Base-by-base conservation (phyloP, 2,329 filamentous ascomycete species). In the Sporothrix euskadiensis region DNA sequence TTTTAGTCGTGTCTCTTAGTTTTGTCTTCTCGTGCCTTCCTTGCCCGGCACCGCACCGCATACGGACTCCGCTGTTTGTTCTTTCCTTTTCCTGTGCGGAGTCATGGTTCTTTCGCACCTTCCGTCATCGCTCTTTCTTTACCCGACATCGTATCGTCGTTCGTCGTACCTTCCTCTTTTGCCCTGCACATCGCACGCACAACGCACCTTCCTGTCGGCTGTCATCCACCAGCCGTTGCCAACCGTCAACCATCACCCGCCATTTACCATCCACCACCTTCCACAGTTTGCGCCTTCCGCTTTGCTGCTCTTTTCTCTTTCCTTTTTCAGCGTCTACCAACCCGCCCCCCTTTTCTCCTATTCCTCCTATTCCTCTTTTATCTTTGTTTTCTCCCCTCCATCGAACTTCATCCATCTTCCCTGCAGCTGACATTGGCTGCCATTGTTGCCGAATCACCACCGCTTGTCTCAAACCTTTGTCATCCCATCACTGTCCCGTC, bases 11-110 rank as follows among this genome's bases (percentile, higher is more conserved):
- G 59, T 65, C 30, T 44, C 47, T 47, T 66, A 47, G 63, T 66
- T 49, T 66, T 35, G 30, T 19, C 39, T 66, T 44, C 39, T 63
- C 12, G 63, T 66, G 63, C 63, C 63, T 66, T 66, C 63, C 63
- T 66, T 8, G 41, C 63, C 57, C 63, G 63, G 63, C 39, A 66
- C 63, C 63, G 63, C 39, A 16, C n/a, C 39, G 39, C n/a, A 66
- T 49, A 30, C 63, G 16, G 63, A 22, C 63, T 32, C 30, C 26
- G 39, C 63, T 49, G 12, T 35, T 61, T 5, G 12, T 39, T 61
- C 30, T 32, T 9, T 47, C 10, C 52, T 26, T 19, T 9, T 47
- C 10, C 52, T 26, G 52, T 16, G 44, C 41, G 41, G 41, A 44
- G 12, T 22, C 12, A 26, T 30, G 12, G 3, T 9, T 30, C 22